Percentiles rank a stretch among this genome's conserved stretches.
phyloP scores from a whole-genome alignment of 2,329 filamentous ascomycete species.

The Colletotrichum navitas region DNA sequence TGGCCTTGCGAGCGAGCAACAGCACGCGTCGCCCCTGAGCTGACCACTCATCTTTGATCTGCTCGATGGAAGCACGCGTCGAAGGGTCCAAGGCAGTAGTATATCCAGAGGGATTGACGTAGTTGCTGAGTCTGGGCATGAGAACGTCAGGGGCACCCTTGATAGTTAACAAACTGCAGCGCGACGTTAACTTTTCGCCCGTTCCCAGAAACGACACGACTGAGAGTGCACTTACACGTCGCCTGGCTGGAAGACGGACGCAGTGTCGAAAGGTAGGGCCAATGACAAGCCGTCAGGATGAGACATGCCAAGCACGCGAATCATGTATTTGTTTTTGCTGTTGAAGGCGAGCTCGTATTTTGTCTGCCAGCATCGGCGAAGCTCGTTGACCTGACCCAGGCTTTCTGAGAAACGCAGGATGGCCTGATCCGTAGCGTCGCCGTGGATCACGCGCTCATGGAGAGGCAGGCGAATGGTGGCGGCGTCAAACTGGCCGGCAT shows the following conservation, averaged over 20 bases:
- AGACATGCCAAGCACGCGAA: constrained; percentile 68
- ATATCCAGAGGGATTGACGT: constrained; percentile 68
- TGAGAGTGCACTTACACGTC: constrained; percentile 48
- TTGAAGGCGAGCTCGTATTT: constrained; percentile 81
- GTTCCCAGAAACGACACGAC: neutral
- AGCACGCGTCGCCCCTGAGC: constrained; percentile 76
- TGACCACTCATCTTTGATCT: constrained; percentile 77
- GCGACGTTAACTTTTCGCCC: neutral
- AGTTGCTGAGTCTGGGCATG: constrained; percentile 71
- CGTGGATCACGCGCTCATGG: constrained; percentile 73
- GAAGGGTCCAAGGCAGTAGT: constrained; percentile 61
- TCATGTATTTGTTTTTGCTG: constrained; percentile 88
- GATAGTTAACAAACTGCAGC: constrained; percentile 73
- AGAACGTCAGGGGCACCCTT: constrained; percentile 85
- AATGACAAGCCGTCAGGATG: constrained; percentile 46
- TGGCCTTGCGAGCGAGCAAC: constrained; percentile 71
- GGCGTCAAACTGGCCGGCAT: constrained; percentile 80
- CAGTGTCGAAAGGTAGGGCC: constrained; percentile 42
- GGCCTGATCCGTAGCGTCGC: constrained; percentile 82
- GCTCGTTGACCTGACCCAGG: constrained; percentile 69
- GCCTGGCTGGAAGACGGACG: constrained; percentile 44
- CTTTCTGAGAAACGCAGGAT: constrained; percentile 78
- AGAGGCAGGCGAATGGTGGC: constrained; percentile 71
- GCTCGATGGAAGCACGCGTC: constrained; percentile 62
- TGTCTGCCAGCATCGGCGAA: constrained; percentile 73